Base-by-base conservation (phyloP, 2,329 filamentous ascomycete species). In the Monosporascus sp. region DNA sequence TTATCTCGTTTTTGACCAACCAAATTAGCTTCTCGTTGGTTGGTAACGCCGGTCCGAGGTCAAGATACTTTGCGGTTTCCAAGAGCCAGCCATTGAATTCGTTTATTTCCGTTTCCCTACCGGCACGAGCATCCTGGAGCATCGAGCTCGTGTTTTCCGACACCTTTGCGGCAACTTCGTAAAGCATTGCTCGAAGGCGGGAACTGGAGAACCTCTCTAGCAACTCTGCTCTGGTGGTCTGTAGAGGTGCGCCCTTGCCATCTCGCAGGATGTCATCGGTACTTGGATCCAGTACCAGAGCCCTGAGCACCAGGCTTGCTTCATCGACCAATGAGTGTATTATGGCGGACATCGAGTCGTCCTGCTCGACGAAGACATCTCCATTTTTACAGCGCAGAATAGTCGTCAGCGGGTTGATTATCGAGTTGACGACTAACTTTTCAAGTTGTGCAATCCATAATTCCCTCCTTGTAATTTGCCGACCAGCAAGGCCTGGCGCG, bases 341-440 rank as follows among this genome's bases (percentile, higher is more conserved):
- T 5, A 89, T 75, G 25, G 74, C 75, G 0, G 78, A 77, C 17
- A 89, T 65, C 15, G 76, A 70, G 9, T 68, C 64, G 7, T 64
- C 59, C 54, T 77, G 76, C 56, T 84, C 81, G 57, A 79, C 78
- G 17, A 96, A 83, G 0, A 97, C 69, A 5, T 79, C 77, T n/a
- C 91, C 90, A 61, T 97, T 97, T 57, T 82, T 82, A 66, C 86
- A 87, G 51, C 88, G 79, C 52, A 94, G 76, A 9, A 97, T 72
- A 1, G 86, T 87, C 0, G 90, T 94, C n/a, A 97, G 72, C 0
- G 93, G 90, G 65, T 96, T 95, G 62, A 97, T 83, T 35, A 92
- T 75, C 37, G 83, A 78, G 65, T 96, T 96, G 50, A 92, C 77
- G 1, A 88, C 87, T 1, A 97, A 76, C 68, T 96, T 97, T 64